Base-by-base conservation (phyloP, 352 stramenopile species). In the Globisporangium carolinianum region DNA sequence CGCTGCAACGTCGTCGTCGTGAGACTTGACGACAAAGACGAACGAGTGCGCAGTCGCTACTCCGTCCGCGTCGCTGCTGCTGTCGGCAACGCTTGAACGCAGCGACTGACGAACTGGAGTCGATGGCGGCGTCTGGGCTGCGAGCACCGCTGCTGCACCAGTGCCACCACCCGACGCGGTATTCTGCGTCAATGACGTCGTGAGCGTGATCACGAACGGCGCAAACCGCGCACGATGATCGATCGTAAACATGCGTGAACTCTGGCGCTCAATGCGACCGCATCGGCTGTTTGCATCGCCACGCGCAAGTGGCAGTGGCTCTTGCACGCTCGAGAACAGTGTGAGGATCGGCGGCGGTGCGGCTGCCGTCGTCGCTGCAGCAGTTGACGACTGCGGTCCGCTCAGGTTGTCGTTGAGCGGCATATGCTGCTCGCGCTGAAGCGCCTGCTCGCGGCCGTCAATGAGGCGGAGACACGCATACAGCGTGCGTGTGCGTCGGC, bases 11-110 rank as follows among this genome's bases (percentile, higher is more conserved):
- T n/a, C n/a, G n/a, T n/a, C n/a, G n/a, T n/a, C n/a, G n/a, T n/a
- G n/a, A n/a, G n/a, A n/a, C n/a, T n/a, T n/a, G n/a, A 85, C 80
- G 17, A 70, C 58, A 72, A 70, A 82, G 18, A 72, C 49, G 45
- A 73, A 75, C 45, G n/a, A n/a, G n/a, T n/a, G n/a, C n/a, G n/a
- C n/a, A n/a, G n/a, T n/a, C n/a, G n/a, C n/a, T n/a, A n/a, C n/a
- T n/a, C n/a, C n/a, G n/a, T n/a, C n/a, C n/a, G n/a, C n/a, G n/a
- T n/a, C n/a, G n/a, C n/a, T n/a, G n/a, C n/a, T n/a, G n/a, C n/a
- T n/a, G n/a, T n/a, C n/a, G n/a, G n/a, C n/a, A n/a, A n/a, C n/a
- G n/a, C n/a, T n/a, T n/a, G n/a, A n/a, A n/a, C n/a, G n/a, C n/a
- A n/a, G n/a, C n/a, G n/a, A n/a, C n/a, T n/a, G n/a, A n/a, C n/a